Base-by-base conservation (phyloP, 2,329 filamentous ascomycete species). In the Curvularia verruculosa region DNA sequence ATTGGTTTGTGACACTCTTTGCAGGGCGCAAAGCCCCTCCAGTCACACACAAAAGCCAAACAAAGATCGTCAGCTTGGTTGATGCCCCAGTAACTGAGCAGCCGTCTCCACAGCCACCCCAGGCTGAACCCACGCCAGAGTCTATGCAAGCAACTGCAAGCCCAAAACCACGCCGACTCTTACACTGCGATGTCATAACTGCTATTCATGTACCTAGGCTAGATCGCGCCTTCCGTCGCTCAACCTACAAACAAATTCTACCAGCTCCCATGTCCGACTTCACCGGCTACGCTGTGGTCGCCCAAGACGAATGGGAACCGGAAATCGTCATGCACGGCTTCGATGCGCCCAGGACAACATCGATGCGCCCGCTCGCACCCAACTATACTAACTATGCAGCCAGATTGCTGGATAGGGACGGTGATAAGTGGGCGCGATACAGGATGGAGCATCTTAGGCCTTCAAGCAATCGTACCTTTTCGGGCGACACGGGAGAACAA, bases 241-340 rank as follows among this genome's bases (percentile, higher is more conserved):
- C 39, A 15, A 41, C 15, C 9, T 41, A 57, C 23, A 24, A 18
- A 1, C 4, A 52, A 2, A 43, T 58, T 5, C 21, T n/a, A 2
- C 56, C 58, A n/a, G 56, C 58, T 7, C 48, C 46, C 13, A 26
- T 26, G 18, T 45, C 56, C 34, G 21, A 5, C 6, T 49, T 57
- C 43, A 52, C 44, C 2, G 63, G 59, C 23, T 51, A 54, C 13
- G 55, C 54, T 13, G 46, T 44, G 3, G 46, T 62, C 5, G 31
- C 40, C 3, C 36, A 24, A n/a, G 59, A 66, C 23, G 43, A 36
- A 8, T 63, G 50, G 34, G 8, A 18, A 8, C 54, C 65, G 12
- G 45, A 21, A 24, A 47, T 44, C 15, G 31, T 64, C 1, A 49
- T 56, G 8, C 41, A 31, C n/a, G 64, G 60, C n/a, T 66, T 68